Evolutionary conservation across 805 yeast species (phyloP), one percentile per base, ranked within the genome.

Genomic region (Myxozyma kluyveri): DNA sequence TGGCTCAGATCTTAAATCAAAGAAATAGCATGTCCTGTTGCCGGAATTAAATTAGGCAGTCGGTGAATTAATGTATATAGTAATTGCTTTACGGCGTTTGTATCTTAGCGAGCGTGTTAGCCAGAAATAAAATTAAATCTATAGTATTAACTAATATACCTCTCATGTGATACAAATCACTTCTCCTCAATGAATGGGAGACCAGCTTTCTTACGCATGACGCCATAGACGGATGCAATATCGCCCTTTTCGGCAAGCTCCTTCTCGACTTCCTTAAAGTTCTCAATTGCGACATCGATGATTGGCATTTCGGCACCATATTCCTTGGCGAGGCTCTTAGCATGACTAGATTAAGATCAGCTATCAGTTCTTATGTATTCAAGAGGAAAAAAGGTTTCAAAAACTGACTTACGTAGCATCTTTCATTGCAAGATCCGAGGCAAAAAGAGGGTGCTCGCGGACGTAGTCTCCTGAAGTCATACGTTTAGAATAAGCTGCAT

Each of bases 141-240:
- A n/a, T n/a, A n/a, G n/a, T n/a, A n/a, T n/a, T n/a, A n/a, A n/a
- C n/a, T n/a, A n/a, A n/a, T n/a, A n/a, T n/a, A n/a, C n/a, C n/a
- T n/a, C n/a, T n/a, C n/a, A n/a, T n/a, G n/a, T n/a, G n/a, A n/a
- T n/a, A n/a, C n/a, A n/a, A n/a, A 2, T 31, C 46, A 47, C 36
- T 50, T 45, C 43, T 61, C 63, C 45, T 57, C 61, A 33, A 58
- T 63, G 45, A 63, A 65, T 2, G 63, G 65, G 4, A 64, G 52
- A 2, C 68, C 68, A 19, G 68, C 65, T 29, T 50, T 36, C 46
- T 53, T 45, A 21, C 68, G 56, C 23, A 61, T 45, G 24, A 54
- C 45, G 23, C 68, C 68, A 44, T 65, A 65, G 24, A 64, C 52
- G 4, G 65, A 58, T 2, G 67, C 49, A 17, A 58, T 58, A 41